Evolutionary conservation across 371 early-diverging fungal genomes (phyloP).

Genomic region (Mucor lusitanicus): DNA sequence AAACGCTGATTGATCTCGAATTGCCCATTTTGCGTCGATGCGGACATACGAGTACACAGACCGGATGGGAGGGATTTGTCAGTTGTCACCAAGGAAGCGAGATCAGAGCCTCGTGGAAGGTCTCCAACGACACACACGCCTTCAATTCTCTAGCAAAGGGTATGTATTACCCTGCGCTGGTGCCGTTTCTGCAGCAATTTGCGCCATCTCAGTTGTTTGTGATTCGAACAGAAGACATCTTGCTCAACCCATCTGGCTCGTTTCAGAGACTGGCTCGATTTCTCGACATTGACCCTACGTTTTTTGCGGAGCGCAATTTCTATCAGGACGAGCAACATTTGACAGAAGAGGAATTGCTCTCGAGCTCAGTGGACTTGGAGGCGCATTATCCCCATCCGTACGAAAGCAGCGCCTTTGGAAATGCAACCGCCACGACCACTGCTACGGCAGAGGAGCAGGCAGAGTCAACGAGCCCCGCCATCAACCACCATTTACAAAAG

Average conservation of each 20-base stretch:
- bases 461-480: background rate
- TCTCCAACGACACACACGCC: constrained; percentile 17
- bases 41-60: constrained; percentile 40
- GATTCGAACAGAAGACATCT: constrained; percentile 39
- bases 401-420: background rate
- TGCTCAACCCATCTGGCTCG: constrained; percentile 25
- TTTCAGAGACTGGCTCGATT: constrained; percentile 36
- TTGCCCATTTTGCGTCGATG: constrained; percentile 41
- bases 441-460: background rate
- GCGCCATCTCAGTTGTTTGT: constrained; percentile 43
- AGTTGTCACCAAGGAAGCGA: constrained; percentile 44
- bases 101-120: constrained; percentile 30
- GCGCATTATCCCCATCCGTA: background rate
- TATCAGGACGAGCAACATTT: constrained; percentile 18
- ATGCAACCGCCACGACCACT: background rate
- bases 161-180: constrained; percentile 40
- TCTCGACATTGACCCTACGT: constrained; percentile 34
- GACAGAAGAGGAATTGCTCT: constrained; percentile 20
- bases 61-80: constrained; percentile 47
- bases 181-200: constrained; percentile 40
- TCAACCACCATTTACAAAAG: background rate
- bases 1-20: constrained; percentile 38
- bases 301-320: constrained; percentile 31
- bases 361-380: background rate
- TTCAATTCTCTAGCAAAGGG: constrained; percentile 41